Evolutionary conservation across 768 basidiomycete species (phyloP).

Genomic region (Rubroboletus pulcherrimus): DNA sequence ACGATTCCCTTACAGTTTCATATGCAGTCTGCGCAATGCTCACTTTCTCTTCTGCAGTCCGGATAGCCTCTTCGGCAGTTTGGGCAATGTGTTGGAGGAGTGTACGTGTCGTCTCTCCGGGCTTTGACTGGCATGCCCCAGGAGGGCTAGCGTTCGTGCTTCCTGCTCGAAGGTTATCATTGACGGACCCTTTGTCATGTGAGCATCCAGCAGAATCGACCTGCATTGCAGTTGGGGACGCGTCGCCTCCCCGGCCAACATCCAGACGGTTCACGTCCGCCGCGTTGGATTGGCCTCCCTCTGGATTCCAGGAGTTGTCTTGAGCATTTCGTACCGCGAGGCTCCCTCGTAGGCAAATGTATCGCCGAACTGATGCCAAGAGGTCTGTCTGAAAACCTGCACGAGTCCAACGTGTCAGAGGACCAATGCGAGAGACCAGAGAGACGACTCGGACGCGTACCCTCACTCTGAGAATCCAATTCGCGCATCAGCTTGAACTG

Average conservation of each 20-base stretch:
- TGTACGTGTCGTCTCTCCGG: conserved; percentile 40
- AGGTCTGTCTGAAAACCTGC: conserved; percentile 41
- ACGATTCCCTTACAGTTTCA: conserved; percentile 52
- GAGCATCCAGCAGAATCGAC: conserved; percentile 3
- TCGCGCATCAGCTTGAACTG: conserved; percentile 69
- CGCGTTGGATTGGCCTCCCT: not conserved
- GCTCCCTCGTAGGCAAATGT: conserved; percentile 38
- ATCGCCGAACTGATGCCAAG: conserved; percentile 44
- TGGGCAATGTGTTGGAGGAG: conserved; percentile 57
- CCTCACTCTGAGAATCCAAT: conserved; percentile 60
- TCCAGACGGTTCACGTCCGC: not conserved
- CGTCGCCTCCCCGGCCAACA: not conserved
- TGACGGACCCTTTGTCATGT: not conserved
- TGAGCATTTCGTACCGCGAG: conserved; percentile 14
- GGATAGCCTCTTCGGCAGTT: conserved; percentile 55
- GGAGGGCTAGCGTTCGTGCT: not conserved
- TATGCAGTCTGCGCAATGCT: conserved; percentile 68
- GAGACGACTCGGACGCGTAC: conserved; percentile 34
- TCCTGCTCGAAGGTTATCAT: not conserved
- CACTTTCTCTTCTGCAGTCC: conserved; percentile 72
- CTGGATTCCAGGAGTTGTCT: not conserved
- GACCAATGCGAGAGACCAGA: not conserved
- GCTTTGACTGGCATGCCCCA: conserved; percentile 12
- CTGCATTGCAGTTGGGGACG: conserved; percentile 1
- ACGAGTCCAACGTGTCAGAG: conserved; percentile 5